Base-by-base conservation (phyloP, 2,329 filamentous ascomycete species). In the Escovopsis sp. region DNA sequence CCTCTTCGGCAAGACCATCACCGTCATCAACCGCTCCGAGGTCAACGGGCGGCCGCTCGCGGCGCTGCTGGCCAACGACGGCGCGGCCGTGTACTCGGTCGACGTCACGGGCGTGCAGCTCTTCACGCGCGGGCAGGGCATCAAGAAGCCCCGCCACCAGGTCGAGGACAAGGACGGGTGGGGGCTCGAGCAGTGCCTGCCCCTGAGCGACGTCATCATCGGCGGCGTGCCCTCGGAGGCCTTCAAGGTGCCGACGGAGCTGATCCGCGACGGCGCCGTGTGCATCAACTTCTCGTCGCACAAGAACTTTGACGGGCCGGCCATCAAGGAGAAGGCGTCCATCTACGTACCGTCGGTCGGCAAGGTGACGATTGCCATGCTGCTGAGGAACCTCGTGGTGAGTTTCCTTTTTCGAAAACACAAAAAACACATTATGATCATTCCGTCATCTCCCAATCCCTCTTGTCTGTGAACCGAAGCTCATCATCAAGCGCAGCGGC, bases 201-300 rank as follows among this genome's bases (percentile, higher is more conserved):
- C 87, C 2, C 67, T 89, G 45, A 94, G 87, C 57, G 91, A 98
- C 59, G 89, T 96, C 14, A 82, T 98, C 47, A 93, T 98, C 53
- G 84, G 84, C 41, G 91, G 91, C 49, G 91, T 98, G 2, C 91
- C 91, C 0, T 76, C 79, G 20, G 83, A 94, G 48, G 75, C 71
- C 46, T 98, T 82, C 73, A 95, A 96, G 68, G 83, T 98, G 24
- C 84, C 88, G 6, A 82, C 81, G 4, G 75, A 84, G 40, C 67
- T 91, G 47, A 70, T 98, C 53, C 76, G 86, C 37, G 84, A 94
- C 43, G 91, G 91, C 38, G 88, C 85, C 27, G 85, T 94, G n/a
- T 98, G 91, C 70, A 88, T 98, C 67, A 98, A 98, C 65, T 96
- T 98, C 61, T 93, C 87, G 7, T 94, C 85, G 40, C 86, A 84